These are phyloP conservation scores for Lablab purpureus DNA, from an alignment of 306 rosid genomes.

Conservation along the genomic window DNA sequence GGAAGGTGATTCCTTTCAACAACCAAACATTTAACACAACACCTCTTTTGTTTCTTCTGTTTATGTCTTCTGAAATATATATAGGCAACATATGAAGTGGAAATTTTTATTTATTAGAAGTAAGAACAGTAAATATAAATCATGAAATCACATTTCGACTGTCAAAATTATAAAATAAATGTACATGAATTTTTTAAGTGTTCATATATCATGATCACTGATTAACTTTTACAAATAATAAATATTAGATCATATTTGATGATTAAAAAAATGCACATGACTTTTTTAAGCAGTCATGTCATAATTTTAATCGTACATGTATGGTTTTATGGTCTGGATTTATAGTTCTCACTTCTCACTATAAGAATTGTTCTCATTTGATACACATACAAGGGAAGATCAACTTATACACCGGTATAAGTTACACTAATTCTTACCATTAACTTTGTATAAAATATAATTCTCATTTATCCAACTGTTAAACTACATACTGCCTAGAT, in stretches of 20 bases:
- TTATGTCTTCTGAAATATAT: slow-evolving; percentile 38
- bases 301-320: neutral
- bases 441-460: neutral
- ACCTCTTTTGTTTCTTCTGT: slow-evolving; percentile 20
- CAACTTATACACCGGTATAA: too few species aligned
- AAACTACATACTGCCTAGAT: neutral
- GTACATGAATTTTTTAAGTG: neutral
- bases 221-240: too few species aligned
- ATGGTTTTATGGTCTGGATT: neutral
- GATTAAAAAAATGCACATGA: neutral
- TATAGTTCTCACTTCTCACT: neutral
- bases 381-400: neutral
- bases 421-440: neutral
- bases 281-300: neutral
- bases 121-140: neutral
- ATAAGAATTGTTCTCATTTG: neutral
- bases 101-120: neutral
- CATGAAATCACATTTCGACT: neutral
- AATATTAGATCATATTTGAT: neutral
- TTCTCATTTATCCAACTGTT: neutral
- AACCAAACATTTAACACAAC: slow-evolving; percentile 4
- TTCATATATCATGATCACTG: neutral
- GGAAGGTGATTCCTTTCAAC: slow-evolving; percentile 70
- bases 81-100: neutral
- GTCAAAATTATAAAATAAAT: neutral